phyloP scores from a whole-genome alignment of 192 early-diverging fungal genomes.

The Coemansia sp. region DNA sequence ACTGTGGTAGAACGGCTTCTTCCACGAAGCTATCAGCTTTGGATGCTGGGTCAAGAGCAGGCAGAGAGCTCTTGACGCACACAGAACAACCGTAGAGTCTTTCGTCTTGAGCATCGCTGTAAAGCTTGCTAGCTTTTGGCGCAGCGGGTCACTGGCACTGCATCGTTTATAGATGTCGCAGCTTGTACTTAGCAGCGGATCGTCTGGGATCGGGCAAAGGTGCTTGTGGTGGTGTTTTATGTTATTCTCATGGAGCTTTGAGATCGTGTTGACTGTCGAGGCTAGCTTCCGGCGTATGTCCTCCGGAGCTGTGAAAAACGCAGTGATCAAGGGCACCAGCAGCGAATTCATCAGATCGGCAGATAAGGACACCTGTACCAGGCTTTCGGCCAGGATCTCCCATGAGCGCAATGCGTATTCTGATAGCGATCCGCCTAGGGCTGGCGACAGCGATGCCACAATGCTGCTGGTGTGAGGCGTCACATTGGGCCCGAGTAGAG shows the following conservation, averaged over 20 bases:
- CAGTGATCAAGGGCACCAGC: constrained; percentile 39
- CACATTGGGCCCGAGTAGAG: constrained; percentile 27
- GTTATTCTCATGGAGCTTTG: constrained; percentile 16
- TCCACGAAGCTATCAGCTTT: constrained; percentile 33
- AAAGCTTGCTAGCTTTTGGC: constrained; percentile 19
- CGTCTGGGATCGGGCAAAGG: constrained; percentile 49
- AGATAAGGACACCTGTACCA: constrained; percentile 19
- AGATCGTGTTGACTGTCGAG: constrained; percentile 24
- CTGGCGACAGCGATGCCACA: constrained; percentile 44
- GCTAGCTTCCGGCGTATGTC: constrained; percentile 16
- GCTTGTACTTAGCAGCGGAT: constrained; percentile 39
- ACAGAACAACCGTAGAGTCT: constrained; percentile 41
- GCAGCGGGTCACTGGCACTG: constrained; percentile 5
- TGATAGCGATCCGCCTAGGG: constrained; percentile 26
- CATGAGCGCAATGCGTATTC: constrained; percentile 30
- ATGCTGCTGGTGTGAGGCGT: constrained; percentile 41
- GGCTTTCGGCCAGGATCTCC: constrained; percentile 36
- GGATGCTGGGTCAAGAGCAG: constrained; percentile 23
- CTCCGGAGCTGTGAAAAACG: constrained; percentile 19
- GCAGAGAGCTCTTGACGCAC: constrained; percentile 39
- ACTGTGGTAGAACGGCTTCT: constrained; percentile 21
- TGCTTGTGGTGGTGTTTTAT: constrained; percentile 17
- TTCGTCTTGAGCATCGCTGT: constrained; percentile 33
- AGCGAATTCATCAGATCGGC: constrained; percentile 50
- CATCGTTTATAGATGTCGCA: constrained; percentile 17